Conservation (phyloP, 495 filamentous ascomycete species). For the Daldinia bambusicola region DNA sequence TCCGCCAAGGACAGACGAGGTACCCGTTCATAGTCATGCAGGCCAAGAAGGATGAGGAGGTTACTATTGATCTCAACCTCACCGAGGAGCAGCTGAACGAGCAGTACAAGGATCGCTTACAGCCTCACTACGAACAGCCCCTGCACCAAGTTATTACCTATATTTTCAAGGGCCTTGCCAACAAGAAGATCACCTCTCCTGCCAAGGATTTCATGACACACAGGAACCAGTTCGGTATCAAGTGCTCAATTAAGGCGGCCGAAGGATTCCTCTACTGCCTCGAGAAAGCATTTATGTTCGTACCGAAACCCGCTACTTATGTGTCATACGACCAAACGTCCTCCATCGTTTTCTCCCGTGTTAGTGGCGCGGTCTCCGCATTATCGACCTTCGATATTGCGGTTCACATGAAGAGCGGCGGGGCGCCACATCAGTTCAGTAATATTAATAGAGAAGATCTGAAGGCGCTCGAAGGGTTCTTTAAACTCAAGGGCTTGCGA, state of each 20-base stretch:
- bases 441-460: constrained; percentile 99
- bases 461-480: constrained; percentile 93
- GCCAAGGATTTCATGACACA: constrained; percentile 94
- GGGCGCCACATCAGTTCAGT: constrained; percentile 91
- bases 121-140: constrained; percentile 88
- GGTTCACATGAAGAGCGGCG: constrained; percentile 78
- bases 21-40: constrained; percentile 99
- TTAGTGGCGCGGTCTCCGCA: constrained; percentile 91
- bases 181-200: constrained; percentile 92
- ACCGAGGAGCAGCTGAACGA: constrained; percentile 84
- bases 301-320: constrained; percentile 97
- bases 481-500: constrained; percentile 90
- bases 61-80: constrained; percentile 95
- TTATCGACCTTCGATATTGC: constrained; percentile 97
- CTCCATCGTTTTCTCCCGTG: constrained; percentile 92
- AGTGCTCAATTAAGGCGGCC: constrained; percentile 99
- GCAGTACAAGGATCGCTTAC: constrained; percentile 90
- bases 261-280: constrained; percentile 97
- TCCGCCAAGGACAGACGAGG: constrained; percentile 96
- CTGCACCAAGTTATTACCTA: constrained; percentile 90
- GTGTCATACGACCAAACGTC: constrained; percentile 91
- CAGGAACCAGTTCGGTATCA: constrained; percentile 93
- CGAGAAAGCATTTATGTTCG: constrained; percentile 98
- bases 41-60: constrained; percentile 97
- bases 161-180: constrained; percentile 91